Conservation (phyloP, 2,329 filamentous ascomycete genomes). For the Sporothrix globosa region DNA sequence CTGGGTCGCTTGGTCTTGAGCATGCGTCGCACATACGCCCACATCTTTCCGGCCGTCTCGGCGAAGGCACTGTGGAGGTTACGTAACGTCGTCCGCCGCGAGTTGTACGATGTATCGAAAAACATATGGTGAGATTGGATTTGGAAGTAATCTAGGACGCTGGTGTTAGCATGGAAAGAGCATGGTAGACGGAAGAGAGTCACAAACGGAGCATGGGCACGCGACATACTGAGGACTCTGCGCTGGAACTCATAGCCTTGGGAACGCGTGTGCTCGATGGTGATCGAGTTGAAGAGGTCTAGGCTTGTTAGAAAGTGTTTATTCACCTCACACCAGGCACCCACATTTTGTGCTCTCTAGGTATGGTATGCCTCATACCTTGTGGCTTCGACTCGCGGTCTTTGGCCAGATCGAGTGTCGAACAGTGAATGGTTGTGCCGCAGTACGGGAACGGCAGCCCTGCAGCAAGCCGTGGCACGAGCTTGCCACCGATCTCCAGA, state of each 20-base stretch:
- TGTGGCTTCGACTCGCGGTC: constrained; percentile 59
- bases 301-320: constrained; percentile 24
- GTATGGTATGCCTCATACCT: constrained; percentile 48
- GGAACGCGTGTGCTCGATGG: constrained; percentile 71
- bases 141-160: constrained; percentile 64
- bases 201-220: too few relatives aligned
- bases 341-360: not conserved
- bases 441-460: constrained; percentile 78
- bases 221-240: constrained; percentile 68
- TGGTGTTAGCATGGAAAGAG: not conserved
- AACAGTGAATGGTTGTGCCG: constrained; percentile 74
- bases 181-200: not conserved
- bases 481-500: constrained; percentile 56
- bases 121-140: constrained; percentile 84
- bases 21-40: constrained; percentile 64
- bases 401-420: constrained; percentile 73
- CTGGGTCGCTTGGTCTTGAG: constrained; percentile 59
- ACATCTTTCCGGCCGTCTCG: constrained; percentile 77
- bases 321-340: not conserved
- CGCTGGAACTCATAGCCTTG: constrained; percentile 79
- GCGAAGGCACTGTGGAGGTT: constrained; percentile 76
- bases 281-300: constrained; percentile 71
- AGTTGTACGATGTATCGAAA: constrained; percentile 79
- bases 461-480: constrained; percentile 53
- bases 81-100: constrained; percentile 65